A percentile compares a stretch with the other conserved stretches of the same genome.
These are phyloP conservation scores for Cladosporium austrohemisphaericum DNA, from an alignment of 2,329 filamentous ascomycete species.

Conservation along the genomic window DNA sequence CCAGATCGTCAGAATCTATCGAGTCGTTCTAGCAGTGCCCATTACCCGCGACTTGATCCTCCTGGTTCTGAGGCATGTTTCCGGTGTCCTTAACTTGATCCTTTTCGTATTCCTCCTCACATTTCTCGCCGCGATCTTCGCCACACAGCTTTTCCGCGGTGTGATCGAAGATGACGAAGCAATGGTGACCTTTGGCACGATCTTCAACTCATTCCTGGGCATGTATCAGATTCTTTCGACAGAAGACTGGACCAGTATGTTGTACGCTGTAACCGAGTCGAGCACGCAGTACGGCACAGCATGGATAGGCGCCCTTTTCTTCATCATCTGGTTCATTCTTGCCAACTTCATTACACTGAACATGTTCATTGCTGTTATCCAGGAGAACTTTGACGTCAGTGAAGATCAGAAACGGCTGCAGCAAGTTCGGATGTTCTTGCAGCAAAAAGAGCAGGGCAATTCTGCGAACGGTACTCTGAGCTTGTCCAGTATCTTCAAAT, in stretches of 20 bases:
- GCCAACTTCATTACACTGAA: conserved; percentile 95
- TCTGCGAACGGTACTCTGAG: conserved; percentile 67
- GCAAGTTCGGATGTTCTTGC: conserved; percentile 91
- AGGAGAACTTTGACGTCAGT: conserved; percentile 98
- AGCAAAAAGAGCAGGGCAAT: conserved; percentile 78
- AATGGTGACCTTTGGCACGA: conserved; percentile 80
- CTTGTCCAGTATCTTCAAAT: conserved; percentile 60
- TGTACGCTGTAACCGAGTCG: conserved; percentile 76
- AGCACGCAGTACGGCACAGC: conserved; percentile 65
- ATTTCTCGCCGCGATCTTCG: conserved; percentile 89
- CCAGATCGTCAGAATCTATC: conserved; percentile 87
- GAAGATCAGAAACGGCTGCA: conserved; percentile 97
- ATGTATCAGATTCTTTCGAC: conserved; percentile 98
- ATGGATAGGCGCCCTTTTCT: conserved; percentile 88
- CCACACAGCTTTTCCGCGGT: conserved; percentile 85
- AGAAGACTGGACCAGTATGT: conserved; percentile 87
- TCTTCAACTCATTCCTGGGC: conserved; percentile 92
- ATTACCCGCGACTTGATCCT: conserved; percentile 83
- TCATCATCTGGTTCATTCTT: conserved; percentile 94
- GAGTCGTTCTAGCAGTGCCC: conserved; percentile 82
- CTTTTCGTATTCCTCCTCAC: conserved; percentile 95
- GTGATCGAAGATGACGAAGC: conserved; percentile 60
- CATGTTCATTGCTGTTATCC: conserved; percentile 99
- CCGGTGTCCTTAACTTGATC: conserved; percentile 90
- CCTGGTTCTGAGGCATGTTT: conserved; percentile 82